Evolutionary conservation across 441 rosid species (phyloP).

Genomic region (Kokia cookei): DNA sequence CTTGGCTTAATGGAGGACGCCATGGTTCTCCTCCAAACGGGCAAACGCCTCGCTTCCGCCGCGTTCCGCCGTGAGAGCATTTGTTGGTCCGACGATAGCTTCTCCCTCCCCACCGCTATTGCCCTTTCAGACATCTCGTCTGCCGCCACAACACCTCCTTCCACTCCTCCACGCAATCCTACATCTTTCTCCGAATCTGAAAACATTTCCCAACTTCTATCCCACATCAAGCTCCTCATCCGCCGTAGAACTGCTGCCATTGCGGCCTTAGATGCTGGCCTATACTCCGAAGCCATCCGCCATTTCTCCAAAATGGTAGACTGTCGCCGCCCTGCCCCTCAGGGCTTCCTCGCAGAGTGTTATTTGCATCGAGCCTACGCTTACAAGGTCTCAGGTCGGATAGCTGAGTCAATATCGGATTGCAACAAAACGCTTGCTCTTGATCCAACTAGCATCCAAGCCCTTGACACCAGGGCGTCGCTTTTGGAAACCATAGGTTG

Average conservation of each 20-base stretch:
- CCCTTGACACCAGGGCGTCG: slow-evolving; percentile 76
- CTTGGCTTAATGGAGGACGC: slow-evolving; percentile 96
- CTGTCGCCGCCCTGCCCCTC: slow-evolving; percentile 76
- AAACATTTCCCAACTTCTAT: slow-evolving; percentile 53
- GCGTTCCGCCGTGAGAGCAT: slow-evolving; percentile 87
- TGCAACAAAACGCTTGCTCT: slow-evolving; percentile 81
- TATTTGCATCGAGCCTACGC: slow-evolving; percentile 81
- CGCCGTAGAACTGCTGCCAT: slow-evolving; percentile 83
- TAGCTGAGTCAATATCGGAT: slow-evolving; percentile 76
- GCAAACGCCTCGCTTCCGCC: slow-evolving; percentile 81
- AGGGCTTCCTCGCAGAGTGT: slow-evolving; percentile 79
- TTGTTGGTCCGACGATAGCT: slow-evolving; percentile 83
- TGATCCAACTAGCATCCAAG: slow-evolving; percentile 61
- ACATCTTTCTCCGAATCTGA: slow-evolving; percentile 36
- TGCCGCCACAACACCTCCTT: slow-evolving; percentile 31
- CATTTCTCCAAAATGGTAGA: slow-evolving; percentile 87
- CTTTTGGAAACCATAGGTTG: slow-evolving; percentile 67
- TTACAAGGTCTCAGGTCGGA: slow-evolving; percentile 54
- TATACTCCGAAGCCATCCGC: slow-evolving; percentile 72
- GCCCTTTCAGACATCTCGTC: slow-evolving; percentile 24
- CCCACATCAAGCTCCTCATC: slow-evolving; percentile 78
- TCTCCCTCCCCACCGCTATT: slow-evolving; percentile 42
- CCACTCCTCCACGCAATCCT: slow-evolving; percentile 42
- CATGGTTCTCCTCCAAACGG: slow-evolving; percentile 86
- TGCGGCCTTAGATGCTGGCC: slow-evolving; percentile 75